These are phyloP conservation scores for Gaeumannomyces tritici DNA, from an alignment of 2,329 filamentous ascomycete species.

Conservation along the genomic window DNA sequence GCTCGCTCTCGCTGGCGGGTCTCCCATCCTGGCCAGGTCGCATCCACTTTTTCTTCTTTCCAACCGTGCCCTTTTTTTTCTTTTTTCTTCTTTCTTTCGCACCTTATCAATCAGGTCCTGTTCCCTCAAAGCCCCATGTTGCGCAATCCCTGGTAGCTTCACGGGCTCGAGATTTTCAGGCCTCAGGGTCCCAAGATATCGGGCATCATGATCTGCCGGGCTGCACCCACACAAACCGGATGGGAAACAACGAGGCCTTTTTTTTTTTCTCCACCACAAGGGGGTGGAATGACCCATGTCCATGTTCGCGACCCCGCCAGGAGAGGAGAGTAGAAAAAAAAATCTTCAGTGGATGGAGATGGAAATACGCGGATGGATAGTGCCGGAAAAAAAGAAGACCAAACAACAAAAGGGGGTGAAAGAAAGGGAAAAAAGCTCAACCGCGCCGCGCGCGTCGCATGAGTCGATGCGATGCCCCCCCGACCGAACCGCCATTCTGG, in stretches of 20 bases:
- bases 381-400: background rate
- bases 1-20: background rate
- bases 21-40: too few species aligned
- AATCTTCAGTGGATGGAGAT: background rate
- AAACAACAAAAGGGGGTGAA: background rate
- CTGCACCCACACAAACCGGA: background rate
- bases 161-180: too few species aligned
- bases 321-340: background rate
- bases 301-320: too few species aligned
- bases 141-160: too few species aligned
- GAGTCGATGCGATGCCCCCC: background rate
- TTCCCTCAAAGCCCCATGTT: background rate
- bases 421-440: background rate
- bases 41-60: too few species aligned
- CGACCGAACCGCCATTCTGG: too few species aligned
- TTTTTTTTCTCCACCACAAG: background rate
- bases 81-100: background rate
- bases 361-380: background rate
- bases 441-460: background rate
- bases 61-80: too few species aligned
- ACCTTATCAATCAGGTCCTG: background rate
- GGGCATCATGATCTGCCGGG: background rate
- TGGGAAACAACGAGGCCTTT: too few species aligned
- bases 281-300: background rate
- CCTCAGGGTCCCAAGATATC: background rate